Evolutionary conservation across 495 filamentous ascomycete genomes (phyloP).

Genomic region (Penicillium simplicissimum): DNA sequence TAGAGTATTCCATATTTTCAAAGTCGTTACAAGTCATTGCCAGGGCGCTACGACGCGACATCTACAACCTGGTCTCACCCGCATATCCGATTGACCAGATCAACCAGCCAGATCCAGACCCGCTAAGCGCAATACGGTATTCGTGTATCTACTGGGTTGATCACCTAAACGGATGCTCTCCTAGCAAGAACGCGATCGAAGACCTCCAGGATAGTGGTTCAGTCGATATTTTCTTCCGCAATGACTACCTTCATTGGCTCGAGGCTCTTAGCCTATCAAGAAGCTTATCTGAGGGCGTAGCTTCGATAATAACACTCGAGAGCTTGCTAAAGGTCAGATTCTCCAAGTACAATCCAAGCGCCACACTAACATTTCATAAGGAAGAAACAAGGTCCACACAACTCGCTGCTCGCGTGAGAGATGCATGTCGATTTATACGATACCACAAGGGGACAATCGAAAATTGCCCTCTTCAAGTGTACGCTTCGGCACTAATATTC

Average conservation of each 20-base stretch:
- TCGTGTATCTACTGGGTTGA: conserved; percentile 43
- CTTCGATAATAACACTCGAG: conserved; percentile 13
- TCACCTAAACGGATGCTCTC: conserved; percentile 26
- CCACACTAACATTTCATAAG: too few species aligned
- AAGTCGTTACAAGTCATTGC: conserved; percentile 27
- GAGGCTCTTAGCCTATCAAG: conserved; percentile 35
- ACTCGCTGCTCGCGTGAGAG: too few species aligned
- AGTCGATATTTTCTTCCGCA: conserved; percentile 23
- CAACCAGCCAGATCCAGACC: conserved; percentile 7
- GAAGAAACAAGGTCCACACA: too few species aligned
- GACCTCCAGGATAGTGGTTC: conserved; percentile 8
- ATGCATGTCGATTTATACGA: too few species aligned
- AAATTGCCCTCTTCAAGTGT: too few species aligned
- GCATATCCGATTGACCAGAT: conserved; percentile 12
- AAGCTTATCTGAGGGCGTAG: conserved; percentile 29
- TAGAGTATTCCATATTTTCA: conserved; percentile 32
- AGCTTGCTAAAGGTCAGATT: conserved; percentile 13
- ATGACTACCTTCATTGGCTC: conserved; percentile 38
- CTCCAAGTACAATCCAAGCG: too few species aligned
- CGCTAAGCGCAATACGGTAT: conserved; percentile 28
- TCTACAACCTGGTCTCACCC: conserved; percentile 20
- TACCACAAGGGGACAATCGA: too few species aligned
- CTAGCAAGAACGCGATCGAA: conserved; percentile 2
- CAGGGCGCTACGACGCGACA: conserved; percentile 23
- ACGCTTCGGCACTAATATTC: too few species aligned